phyloP scores from a whole-genome alignment of 1,284 basidiomycete genomes.

The Taiwanofungus camphoratus region DNA sequence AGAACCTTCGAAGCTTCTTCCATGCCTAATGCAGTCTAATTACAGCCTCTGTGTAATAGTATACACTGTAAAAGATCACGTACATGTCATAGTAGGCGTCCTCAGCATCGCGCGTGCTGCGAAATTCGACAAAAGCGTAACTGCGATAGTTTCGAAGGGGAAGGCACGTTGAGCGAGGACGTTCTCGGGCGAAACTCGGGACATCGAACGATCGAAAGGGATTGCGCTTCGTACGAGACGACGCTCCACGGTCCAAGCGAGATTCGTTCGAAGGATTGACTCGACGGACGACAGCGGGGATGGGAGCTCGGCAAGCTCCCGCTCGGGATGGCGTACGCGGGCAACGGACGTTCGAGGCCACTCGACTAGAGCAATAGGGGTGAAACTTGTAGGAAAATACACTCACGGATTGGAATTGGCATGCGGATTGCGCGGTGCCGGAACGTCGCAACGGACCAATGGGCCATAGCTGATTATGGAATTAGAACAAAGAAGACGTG shows the following conservation, averaged over 20 bases:
- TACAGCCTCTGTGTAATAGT: neutral
- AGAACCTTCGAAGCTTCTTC: conserved; percentile 75
- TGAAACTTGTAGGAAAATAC: conserved; percentile 16
- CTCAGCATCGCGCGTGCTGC: conserved; percentile 77
- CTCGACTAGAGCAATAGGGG: conserved; percentile 27
- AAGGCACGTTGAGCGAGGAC: conserved; percentile 61
- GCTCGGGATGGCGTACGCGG: conserved; percentile 6
- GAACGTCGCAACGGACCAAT: conserved; percentile 83
- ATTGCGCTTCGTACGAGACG: conserved; percentile 16
- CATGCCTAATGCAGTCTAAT: conserved; percentile 54
- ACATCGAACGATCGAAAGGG: conserved; percentile 20
- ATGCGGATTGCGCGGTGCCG: conserved; percentile 73
- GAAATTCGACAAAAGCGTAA: conserved; percentile 91
- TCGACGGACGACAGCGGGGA: conserved; percentile 10
- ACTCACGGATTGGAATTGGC: conserved; percentile 77
- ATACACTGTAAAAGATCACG: conserved; percentile 21
- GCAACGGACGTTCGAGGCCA: conserved; percentile 20
- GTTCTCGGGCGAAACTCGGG: conserved; percentile 24
- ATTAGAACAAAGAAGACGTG: conserved; percentile 1
- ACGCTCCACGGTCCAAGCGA: conserved; percentile 13
- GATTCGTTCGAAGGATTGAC: conserved; percentile 12
- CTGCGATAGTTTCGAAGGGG: conserved; percentile 50
- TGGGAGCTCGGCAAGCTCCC: conserved; percentile 5
- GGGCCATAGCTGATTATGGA: conserved; percentile 55
- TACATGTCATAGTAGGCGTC: conserved; percentile 91